A percentile compares a stretch with the other conserved stretches of the same genome.
Conservation (phyloP, 768 basidiomycete species). For the Psilocybe subaeruginosa region DNA sequence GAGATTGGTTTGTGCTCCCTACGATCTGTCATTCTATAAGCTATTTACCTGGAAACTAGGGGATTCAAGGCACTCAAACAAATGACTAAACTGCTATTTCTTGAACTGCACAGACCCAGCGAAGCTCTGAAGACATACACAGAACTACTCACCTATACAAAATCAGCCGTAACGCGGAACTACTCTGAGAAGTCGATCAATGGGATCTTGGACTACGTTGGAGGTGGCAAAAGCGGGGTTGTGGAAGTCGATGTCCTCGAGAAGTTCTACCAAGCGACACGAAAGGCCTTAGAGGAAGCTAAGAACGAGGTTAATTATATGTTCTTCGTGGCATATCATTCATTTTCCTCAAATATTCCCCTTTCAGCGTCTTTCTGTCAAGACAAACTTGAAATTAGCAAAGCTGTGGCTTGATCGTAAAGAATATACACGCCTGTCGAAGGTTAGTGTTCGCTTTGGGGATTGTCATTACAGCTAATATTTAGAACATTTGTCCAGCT, state of each 20-base stretch:
- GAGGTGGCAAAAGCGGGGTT: constrained; percentile 79
- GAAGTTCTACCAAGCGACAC: constrained; percentile 94
- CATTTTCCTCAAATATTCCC: not conserved
- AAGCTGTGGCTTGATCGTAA: constrained; percentile 97
- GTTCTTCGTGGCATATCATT: not conserved
- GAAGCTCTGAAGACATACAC: constrained; percentile 89
- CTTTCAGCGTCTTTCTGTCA: constrained; percentile 82
- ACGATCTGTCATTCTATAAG: not conserved
- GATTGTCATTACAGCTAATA: constrained; percentile 2
- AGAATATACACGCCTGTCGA: constrained; percentile 83
- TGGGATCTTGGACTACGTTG: constrained; percentile 96
- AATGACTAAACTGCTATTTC: constrained; percentile 91
- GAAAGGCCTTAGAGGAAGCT: constrained; percentile 86
- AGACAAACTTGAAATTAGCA: constrained; percentile 96
- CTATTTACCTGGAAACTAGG: constrained; percentile 47
- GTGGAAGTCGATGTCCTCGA: constrained; percentile 88
- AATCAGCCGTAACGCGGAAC: constrained; percentile 92
- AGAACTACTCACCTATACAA: constrained; percentile 89
- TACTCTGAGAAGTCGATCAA: constrained; percentile 99
- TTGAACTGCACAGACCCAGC: constrained; percentile 73
- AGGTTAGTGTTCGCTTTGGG: constrained; percentile 45
- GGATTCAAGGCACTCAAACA: constrained; percentile 99
- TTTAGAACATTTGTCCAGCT: constrained; percentile 47
- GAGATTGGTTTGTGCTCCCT: constrained; percentile 74
- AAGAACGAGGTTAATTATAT: constrained; percentile 83